Base-by-base conservation (phyloP, 2,329 filamentous ascomycete genomes). In the Colletotrichum euphorbiae region DNA sequence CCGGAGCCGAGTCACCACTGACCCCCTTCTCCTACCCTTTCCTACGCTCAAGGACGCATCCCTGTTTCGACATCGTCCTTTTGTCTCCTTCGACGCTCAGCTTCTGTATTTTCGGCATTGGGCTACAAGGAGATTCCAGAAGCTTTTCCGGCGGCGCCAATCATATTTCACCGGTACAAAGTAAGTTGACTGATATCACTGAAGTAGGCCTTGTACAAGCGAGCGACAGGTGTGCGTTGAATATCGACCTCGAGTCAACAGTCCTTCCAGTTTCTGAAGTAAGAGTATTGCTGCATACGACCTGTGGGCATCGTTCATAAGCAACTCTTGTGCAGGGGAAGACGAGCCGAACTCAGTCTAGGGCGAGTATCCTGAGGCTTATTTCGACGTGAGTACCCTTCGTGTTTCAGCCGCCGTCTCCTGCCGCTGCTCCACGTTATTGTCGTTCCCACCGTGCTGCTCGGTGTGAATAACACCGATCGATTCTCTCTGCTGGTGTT, bases 21-120 rank as follows among this genome's bases (percentile, higher is more conserved):
- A 28, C 60, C 65, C 28, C 65, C 64, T 45, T 57, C 64, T 56
- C 50, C 52, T 50, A 28, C 64, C 59, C 64, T 60, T 64, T 67
- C 65, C 45, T 64, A 64, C 52, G 31, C 28, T 46, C 15, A 48
- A 64, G 21, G 46, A 63, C 48, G 33, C 60, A 64, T 45, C 60
- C 65, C 19, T 67, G 60, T 67, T 67, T 67, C 65, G 43, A 67
- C 43, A 64, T 54, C 28, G 19, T 46, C n/a, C 5, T 56, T 56
- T 64, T 33, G 28, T 42, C 28, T 15, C 7, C 59, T 43, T 51
- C 12, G 60, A 45, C 38, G 38, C 31, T 48, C 45, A 15, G 40
- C 9, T 15, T 46, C 21, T 42, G 11, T 67, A n/a, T 54, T 45
- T 50, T 28, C 21, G 40, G 28, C 43, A 40, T 45, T 19, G 33